These are phyloP conservation scores for Silene uniflora DNA, from an alignment of 148 eudicot genomes.

Conservation along the genomic window DNA sequence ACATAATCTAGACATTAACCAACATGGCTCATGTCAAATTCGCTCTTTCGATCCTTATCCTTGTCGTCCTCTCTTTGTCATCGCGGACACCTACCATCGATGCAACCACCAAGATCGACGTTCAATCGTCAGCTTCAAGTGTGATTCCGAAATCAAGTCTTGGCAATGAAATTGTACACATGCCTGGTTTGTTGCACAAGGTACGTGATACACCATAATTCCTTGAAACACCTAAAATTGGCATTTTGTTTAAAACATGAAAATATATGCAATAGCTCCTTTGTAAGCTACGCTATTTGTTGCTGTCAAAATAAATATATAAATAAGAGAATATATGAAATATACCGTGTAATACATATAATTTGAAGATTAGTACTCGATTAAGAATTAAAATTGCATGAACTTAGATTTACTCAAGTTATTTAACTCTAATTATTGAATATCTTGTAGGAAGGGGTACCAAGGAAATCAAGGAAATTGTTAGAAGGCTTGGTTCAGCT, in stretches of 20 bases:
- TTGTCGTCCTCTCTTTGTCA: slow-evolving; percentile 33
- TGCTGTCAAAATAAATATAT: too few relatives aligned
- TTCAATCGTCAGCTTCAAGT: neutral
- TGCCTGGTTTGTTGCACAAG: slow-evolving; percentile 26
- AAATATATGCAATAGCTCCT: too few relatives aligned
- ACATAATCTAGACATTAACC: neutral
- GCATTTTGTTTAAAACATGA: too few relatives aligned
- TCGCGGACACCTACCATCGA: slow-evolving; percentile 18
- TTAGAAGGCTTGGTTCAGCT: slow-evolving; percentile 43
- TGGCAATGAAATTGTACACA: neutral
- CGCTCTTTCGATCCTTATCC: slow-evolving; percentile 26
- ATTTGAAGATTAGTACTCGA: too few relatives aligned
- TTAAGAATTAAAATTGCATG: neutral
- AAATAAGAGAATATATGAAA: too few relatives aligned
- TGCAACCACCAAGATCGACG: neutral
- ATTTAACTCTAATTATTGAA: slow-evolving; percentile 14
- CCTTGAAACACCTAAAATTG: too few relatives aligned
- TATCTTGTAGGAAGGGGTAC: slow-evolving; percentile 18
- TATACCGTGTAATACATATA: too few relatives aligned
- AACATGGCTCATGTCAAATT: slow-evolving; percentile 41
- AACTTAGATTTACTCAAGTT: neutral
- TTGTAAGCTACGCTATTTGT: too few relatives aligned
- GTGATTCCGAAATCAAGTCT: neutral
- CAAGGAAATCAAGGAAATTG: slow-evolving; percentile 55
- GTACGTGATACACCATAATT: slow-evolving; percentile 16